Conservation (phyloP, 75 land plant genomes). For the Azolla pinnata region DNA sequence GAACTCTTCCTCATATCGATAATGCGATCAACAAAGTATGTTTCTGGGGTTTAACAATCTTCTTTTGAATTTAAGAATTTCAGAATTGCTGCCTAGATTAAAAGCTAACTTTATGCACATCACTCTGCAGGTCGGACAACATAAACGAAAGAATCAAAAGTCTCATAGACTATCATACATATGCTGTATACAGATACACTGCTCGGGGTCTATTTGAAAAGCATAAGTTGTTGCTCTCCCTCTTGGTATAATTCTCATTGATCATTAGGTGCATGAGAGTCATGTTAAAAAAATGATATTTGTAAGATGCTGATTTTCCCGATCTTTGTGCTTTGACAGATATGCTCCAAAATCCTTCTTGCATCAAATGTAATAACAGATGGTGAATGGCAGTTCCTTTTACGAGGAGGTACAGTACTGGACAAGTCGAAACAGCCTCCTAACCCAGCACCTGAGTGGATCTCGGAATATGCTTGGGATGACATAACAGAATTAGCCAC, state of each 20-base stretch:
- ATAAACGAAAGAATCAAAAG: constrained; percentile 18
- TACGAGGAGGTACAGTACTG: constrained; percentile 21
- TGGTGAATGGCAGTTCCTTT: constrained; percentile 24
- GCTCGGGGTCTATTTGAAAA: constrained; percentile 26
- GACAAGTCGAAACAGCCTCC: constrained; percentile 21
- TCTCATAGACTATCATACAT: constrained; percentile 23
- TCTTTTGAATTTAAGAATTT: not conserved
- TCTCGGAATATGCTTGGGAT: constrained; percentile 21
- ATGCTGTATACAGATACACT: constrained; percentile 24
- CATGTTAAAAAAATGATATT: constrained; percentile 7
- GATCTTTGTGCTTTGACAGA: constrained; percentile 5
- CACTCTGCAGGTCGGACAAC: constrained; percentile 12
- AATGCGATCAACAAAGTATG: constrained; percentile 19
- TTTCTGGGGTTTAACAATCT: not conserved
- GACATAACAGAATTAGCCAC: constrained; percentile 17
- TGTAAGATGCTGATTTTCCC: not conserved
- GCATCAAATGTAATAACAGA: constrained; percentile 17
- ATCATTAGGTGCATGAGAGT: too few species aligned
- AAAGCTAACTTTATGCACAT: not conserved
- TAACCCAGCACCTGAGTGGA: constrained; percentile 19
- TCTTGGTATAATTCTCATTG: constrained; percentile 1
- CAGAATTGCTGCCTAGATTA: too few species aligned
- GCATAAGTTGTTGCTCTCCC: constrained; percentile 23
- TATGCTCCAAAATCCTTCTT: constrained; percentile 18
- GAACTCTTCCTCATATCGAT: constrained; percentile 21